These are phyloP conservation scores for Arabidopsis lyrata DNA, from an alignment of 441 rosid genomes.

Conservation along the genomic window DNA sequence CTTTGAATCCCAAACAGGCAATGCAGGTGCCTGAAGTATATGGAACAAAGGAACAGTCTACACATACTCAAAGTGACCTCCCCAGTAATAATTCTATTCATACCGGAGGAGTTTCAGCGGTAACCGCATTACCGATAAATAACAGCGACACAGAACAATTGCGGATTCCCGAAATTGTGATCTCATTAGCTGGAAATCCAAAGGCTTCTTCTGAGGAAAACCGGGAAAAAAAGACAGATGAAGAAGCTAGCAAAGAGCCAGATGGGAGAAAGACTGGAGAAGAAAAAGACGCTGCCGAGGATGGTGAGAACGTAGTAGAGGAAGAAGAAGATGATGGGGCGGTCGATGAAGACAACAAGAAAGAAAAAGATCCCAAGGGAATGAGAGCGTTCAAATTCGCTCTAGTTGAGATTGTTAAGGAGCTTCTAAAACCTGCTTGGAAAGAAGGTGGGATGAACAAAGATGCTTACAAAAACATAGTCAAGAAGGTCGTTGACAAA, in stretches of 20 bases:
- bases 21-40: conserved; percentile 51
- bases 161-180: conserved; percentile 36
- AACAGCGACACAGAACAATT: conserved; percentile 46
- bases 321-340: conserved; percentile 62
- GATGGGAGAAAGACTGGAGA: conserved; percentile 47
- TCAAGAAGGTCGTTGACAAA: conserved; percentile 95
- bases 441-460: conserved; percentile 91
- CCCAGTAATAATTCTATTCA: conserved; percentile 53
- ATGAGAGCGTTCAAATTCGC: conserved; percentile 89
- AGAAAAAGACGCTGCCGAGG: conserved; percentile 39
- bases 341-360: conserved; percentile 50
- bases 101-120: conserved; percentile 30
- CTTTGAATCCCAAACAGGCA: conserved; percentile 56
- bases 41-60: conserved; percentile 48
- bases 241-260: conserved; percentile 47
- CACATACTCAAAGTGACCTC: conserved; percentile 63
- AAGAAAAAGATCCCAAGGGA: conserved; percentile 76
- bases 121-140: conserved; percentile 41
- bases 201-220: conserved; percentile 44
- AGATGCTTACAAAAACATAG: conserved; percentile 90
- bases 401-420: conserved; percentile 87
- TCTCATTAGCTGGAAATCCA: conserved; percentile 50
- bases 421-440: conserved; percentile 92
- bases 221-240: conserved; percentile 46
- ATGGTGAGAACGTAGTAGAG: conserved; percentile 53